Evolutionary conservation across 2,329 filamentous ascomycete species (phyloP).

Genomic region (Lanzia echinophila): DNA sequence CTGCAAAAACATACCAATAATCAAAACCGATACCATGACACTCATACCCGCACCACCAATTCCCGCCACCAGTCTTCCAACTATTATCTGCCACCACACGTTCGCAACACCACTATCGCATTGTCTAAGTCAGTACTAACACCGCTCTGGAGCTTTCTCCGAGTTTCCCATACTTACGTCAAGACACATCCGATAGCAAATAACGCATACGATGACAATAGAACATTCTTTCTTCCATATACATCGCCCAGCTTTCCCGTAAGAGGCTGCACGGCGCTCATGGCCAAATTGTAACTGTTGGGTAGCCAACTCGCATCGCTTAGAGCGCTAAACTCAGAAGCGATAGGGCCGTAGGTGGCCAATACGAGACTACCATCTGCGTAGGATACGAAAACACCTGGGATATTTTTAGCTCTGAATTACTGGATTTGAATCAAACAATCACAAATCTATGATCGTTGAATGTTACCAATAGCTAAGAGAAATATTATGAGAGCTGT

Average conservation of each 20-base stretch:
- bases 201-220: conserved; percentile 39
- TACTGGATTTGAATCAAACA: background rate
- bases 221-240: conserved; percentile 30
- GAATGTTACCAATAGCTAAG: conserved; percentile 17
- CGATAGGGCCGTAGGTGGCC: conserved; percentile 56
- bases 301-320: conserved; percentile 52
- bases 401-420: background rate
- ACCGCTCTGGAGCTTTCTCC: too few species aligned
- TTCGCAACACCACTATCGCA: conserved; percentile 53
- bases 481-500: conserved; percentile 17
- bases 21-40: conserved; percentile 8
- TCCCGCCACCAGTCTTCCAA: conserved; percentile 46
- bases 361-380: conserved; percentile 59
- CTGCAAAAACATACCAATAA: conserved; percentile 3
- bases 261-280: conserved; percentile 68
- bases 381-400: conserved; percentile 58
- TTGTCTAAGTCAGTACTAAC: background rate
- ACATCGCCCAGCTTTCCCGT: conserved; percentile 63
- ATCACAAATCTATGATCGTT: background rate
- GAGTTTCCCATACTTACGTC: conserved; percentile 1
- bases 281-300: conserved; percentile 60
- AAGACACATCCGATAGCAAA: conserved; percentile 55
- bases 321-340: conserved; percentile 53
- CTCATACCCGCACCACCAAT: conserved; percentile 67
- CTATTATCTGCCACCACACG: conserved; percentile 60